Evolutionary conservation across 1,284 basidiomycete species (phyloP), one percentile per base, ranked within the genome.

Genomic region (Heimioporus punctisporus): DNA sequence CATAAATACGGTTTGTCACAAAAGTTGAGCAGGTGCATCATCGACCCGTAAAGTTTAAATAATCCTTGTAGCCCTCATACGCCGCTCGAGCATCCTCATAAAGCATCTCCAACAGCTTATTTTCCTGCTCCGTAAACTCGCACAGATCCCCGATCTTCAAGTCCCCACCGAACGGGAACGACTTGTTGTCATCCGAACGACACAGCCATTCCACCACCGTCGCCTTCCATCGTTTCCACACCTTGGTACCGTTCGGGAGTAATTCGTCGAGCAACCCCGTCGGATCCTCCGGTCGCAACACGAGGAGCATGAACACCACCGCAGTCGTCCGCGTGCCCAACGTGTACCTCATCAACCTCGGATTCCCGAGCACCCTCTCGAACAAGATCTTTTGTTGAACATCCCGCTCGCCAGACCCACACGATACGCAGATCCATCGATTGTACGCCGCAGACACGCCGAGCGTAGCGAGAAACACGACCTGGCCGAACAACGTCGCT

Each of bases 391-490:
- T 50, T 11, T 51, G 54, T n/a, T 60, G 61, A 11, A 68, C 54
- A 28, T 58, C 50, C 9, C 62, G 62, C 28, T 60, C 62, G 41
- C 64, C 61, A 26, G 60, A 30, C 9, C 64, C 60, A 10, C 64
- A 63, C 6, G 68, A 37, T 61, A 34, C 31, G 31, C n/a, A 34
- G 12, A 34, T 12, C 51, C 53, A 50, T 1, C 51, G 25, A 26
- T 63, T 70, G 50, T 69, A 66, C 0, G 53, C 27, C 49, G 60
- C 64, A 9, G 68, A 72, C n/a, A 62, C 52, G 6, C 56, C 60
- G 1, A 72, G 50, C 19, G 67, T 68, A 1, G 40, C 17, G 15
- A 71, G 31, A 50, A 70, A 70, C 62, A 70, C 57, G 28, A 64
- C 51, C 40, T 69, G 68, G 4, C 69, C 68, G 27, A 69, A 69